A percentile compares a stretch with the other conserved stretches of the same genome.
Evolutionary conservation across 169 alveolate genomes (phyloP).

Genomic region (Haemoproteus tartakovskyi): DNA sequence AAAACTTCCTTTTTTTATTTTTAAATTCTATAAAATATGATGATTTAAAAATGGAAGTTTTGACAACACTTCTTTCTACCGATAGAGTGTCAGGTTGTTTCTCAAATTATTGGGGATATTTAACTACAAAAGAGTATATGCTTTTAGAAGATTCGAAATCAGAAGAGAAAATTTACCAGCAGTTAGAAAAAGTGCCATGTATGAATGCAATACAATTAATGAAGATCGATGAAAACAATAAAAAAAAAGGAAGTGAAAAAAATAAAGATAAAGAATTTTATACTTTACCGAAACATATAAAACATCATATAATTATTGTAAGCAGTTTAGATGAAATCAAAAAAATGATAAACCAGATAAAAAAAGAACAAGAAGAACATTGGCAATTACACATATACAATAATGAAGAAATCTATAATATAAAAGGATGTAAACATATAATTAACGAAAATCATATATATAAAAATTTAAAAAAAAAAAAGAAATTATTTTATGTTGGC

Average conservation of each 20-base stretch:
- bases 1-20: slow-evolving; percentile 42
- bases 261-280: slow-evolving; percentile 3
- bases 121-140: slow-evolving; percentile 22
- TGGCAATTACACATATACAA: slow-evolving; percentile 44
- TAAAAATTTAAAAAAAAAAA: slow-evolving; percentile 9
- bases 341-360: slow-evolving; percentile 7
- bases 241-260: neutral
- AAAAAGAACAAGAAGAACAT: slow-evolving; percentile 6
- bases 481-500: slow-evolving; percentile 23
- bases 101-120: slow-evolving; percentile 19
- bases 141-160: neutral
- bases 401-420: neutral
- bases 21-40: slow-evolving; percentile 1
- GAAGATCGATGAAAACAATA: neutral
- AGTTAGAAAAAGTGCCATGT: no score
- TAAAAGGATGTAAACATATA: neutral
- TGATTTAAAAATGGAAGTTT: slow-evolving; percentile 10
- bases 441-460: slow-evolving; percentile 15
- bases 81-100: slow-evolving; percentile 22
- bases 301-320: slow-evolving; percentile 11
- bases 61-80: neutral
- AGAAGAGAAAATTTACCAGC: no score
- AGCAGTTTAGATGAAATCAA: slow-evolving; percentile 4
- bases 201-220: no score
- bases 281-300: slow-evolving; percentile 33